These are phyloP conservation scores for Russula compacta DNA, from an alignment of 768 basidiomycete genomes.

Conservation along the genomic window DNA sequence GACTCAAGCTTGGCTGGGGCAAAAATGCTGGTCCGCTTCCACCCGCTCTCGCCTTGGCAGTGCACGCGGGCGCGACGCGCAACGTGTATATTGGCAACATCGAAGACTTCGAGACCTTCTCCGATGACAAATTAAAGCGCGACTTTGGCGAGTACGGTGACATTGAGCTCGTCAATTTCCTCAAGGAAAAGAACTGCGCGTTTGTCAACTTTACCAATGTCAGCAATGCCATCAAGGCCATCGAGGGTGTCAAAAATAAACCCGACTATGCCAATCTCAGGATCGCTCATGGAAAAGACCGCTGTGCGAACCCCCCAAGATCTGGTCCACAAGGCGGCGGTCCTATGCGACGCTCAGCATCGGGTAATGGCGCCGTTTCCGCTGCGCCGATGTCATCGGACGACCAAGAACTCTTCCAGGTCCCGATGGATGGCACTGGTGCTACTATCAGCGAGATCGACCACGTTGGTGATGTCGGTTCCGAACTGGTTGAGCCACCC, in stretches of 20 bases:
- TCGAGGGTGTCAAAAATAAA: slow-evolving; percentile 87
- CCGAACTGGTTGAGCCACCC: slow-evolving; percentile 9
- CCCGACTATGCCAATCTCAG: slow-evolving; percentile 84
- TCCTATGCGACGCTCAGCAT: slow-evolving; percentile 39
- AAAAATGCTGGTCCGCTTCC: slow-evolving; percentile 87
- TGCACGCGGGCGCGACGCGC: slow-evolving; percentile 87
- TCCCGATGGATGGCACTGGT: slow-evolving; percentile 1
- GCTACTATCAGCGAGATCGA: slow-evolving; percentile 7
- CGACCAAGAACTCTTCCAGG: slow-evolving; percentile 16
- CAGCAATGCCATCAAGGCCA: slow-evolving; percentile 95
- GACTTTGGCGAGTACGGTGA: slow-evolving; percentile 97
- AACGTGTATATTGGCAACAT: slow-evolving; percentile 97
- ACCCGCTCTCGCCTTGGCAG: slow-evolving; percentile 76
- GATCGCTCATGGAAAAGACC: slow-evolving; percentile 92
- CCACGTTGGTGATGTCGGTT: background rate
- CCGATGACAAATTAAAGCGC: slow-evolving; percentile 77
- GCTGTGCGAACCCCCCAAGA: slow-evolving; percentile 88
- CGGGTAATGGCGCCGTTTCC: slow-evolving; percentile 29
- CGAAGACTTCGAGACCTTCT: slow-evolving; percentile 90
- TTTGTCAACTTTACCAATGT: slow-evolving; percentile 96
- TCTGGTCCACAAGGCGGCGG: slow-evolving; percentile 68
- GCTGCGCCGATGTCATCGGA: background rate
- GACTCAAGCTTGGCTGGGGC: slow-evolving; percentile 97
- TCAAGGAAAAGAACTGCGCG: slow-evolving; percentile 94
- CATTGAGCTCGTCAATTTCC: slow-evolving; percentile 92